These are phyloP conservation scores for Trichoderma guizhouense DNA, from an alignment of 2,329 filamentous ascomycete genomes.

Conservation along the genomic window DNA sequence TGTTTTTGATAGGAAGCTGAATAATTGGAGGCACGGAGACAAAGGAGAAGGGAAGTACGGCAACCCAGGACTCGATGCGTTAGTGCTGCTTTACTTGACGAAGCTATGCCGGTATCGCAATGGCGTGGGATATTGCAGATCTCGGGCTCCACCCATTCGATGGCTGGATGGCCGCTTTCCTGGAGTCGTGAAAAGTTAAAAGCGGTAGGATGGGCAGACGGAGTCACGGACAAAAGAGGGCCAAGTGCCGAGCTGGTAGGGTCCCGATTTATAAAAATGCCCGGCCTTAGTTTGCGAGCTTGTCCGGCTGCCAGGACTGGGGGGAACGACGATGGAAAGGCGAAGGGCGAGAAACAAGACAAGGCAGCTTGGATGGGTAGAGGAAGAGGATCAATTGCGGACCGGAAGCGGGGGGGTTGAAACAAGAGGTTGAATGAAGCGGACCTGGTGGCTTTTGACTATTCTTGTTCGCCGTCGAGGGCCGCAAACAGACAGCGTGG, in stretches of 20 bases:
- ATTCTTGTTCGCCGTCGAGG: slow-evolving; percentile 11
- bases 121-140: slow-evolving; percentile 18
- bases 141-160: slow-evolving; percentile 17
- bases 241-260: background rate
- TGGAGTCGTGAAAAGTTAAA: slow-evolving; percentile 11
- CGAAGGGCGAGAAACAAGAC: background rate
- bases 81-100: slow-evolving; percentile 16
- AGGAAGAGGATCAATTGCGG: slow-evolving; percentile 6
- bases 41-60: slow-evolving; percentile 13
- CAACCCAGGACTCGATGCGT: slow-evolving; percentile 4
- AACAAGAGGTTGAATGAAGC: slow-evolving; percentile 8
- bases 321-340: background rate
- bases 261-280: background rate
- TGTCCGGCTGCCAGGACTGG: background rate
- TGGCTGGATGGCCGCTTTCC: background rate
- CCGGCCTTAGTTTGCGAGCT: background rate
- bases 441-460: slow-evolving; percentile 8
- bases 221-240: background rate
- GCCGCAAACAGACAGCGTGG: slow-evolving; percentile 15
- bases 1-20: background rate
- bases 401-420: slow-evolving; percentile 16
- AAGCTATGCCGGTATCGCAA: slow-evolving; percentile 20
- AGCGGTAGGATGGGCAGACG: background rate
- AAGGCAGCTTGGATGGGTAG: background rate
- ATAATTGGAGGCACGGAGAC: background rate